Evolutionary conservation across 1,284 basidiomycete genomes (phyloP).

Genomic region (Afroboletus lepidellus): DNA sequence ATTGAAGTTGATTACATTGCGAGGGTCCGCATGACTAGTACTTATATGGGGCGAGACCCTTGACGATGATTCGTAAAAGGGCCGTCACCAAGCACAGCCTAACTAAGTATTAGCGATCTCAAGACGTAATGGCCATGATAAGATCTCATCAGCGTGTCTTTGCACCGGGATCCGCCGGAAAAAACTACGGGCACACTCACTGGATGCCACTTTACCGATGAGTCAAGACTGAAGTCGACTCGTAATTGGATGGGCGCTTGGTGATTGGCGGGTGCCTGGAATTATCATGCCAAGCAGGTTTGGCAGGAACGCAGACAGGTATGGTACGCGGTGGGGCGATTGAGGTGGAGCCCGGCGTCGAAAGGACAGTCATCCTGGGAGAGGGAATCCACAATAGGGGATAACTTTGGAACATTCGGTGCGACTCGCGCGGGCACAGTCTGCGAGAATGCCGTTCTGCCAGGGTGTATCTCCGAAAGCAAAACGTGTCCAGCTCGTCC

Average conservation of each 20-base stretch:
- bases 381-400: constrained; percentile 2
- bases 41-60: neutral
- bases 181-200: neutral
- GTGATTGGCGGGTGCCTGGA: constrained; percentile 1
- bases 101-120: neutral
- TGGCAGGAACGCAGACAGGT: neutral
- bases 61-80: neutral
- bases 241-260: neutral
- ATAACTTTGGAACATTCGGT: constrained; percentile 1
- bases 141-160: neutral
- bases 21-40: neutral
- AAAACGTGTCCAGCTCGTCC: neutral
- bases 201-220: too few species aligned
- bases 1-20: neutral
- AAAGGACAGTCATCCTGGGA: neutral
- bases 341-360: constrained; percentile 4
- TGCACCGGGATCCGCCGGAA: neutral
- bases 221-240: neutral
- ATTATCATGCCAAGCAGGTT: constrained; percentile 4
- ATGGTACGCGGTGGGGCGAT: constrained; percentile 11
- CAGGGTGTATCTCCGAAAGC: neutral
- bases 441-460: neutral
- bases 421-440: neutral
- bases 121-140: neutral
- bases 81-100: neutral